Percentiles rank a stretch among this genome's conserved stretches.
phyloP scores from a whole-genome alignment of 1,284 basidiomycete species.

The Tilletia indica region DNA sequence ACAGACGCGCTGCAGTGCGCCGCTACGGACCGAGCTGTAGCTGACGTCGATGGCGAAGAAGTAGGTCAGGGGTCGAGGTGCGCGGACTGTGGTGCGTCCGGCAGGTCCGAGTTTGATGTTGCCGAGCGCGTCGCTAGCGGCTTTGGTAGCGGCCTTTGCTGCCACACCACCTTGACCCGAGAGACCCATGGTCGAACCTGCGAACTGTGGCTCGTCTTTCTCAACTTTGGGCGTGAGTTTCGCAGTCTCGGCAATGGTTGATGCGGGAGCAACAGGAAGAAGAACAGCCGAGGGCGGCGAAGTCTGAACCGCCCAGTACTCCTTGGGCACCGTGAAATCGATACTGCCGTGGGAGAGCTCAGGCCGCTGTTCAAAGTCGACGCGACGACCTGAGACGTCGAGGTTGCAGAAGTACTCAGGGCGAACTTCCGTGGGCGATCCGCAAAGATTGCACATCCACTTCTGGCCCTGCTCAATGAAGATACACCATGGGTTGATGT shows the following conservation, averaged over 20 bases:
- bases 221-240: conserved; percentile 39
- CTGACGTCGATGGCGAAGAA: conserved; percentile 91
- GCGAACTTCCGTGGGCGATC: conserved; percentile 69
- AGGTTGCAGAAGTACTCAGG: conserved; percentile 81
- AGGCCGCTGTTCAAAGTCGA: conserved; percentile 78
- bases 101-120: conserved; percentile 42
- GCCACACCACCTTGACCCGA: conserved; percentile 44
- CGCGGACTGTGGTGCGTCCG: conserved; percentile 50
- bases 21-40: conserved; percentile 68
- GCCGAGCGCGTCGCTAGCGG: conserved; percentile 48
- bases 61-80: conserved; percentile 66
- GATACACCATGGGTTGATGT: conserved; percentile 91
- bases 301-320: conserved; percentile 74
- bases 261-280: conserved; percentile 45
- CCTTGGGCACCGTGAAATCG: conserved; percentile 80
- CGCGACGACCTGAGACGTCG: conserved; percentile 73
- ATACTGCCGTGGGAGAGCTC: conserved; percentile 89
- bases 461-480: conserved; percentile 80
- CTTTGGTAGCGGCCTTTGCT: conserved; percentile 39
- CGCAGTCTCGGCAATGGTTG: conserved; percentile 42
- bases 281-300: conserved; percentile 55
- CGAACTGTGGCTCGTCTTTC: conserved; percentile 28
- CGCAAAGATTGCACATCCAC: conserved; percentile 93
- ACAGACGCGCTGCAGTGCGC: conserved; percentile 73
- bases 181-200: conserved; percentile 47